These are phyloP conservation scores for Mycena chlorophos DNA, from an alignment of 768 basidiomycete species.

Conservation along the genomic window DNA sequence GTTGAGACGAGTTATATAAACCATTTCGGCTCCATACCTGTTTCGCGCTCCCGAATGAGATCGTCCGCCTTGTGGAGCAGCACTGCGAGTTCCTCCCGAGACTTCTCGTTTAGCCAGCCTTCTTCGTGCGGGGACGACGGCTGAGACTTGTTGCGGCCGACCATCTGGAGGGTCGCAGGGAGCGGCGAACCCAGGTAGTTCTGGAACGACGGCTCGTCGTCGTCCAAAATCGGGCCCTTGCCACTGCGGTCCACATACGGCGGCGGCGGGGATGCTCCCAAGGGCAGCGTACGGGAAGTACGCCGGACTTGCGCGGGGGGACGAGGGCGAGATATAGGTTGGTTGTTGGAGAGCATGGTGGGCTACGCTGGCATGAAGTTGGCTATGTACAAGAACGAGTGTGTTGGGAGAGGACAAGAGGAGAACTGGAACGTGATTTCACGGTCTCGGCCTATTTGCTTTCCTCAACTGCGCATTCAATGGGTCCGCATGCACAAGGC, in stretches of 20 bases:
- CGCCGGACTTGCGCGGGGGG: slow-evolving; percentile 71
- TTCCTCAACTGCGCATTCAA: too few species aligned
- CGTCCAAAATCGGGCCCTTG: slow-evolving; percentile 26
- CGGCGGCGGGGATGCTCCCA: slow-evolving; percentile 36
- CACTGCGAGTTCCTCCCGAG: slow-evolving; percentile 70
- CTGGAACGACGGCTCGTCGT: slow-evolving; percentile 6
- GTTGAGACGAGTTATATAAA: too few species aligned
- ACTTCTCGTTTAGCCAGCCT: slow-evolving; percentile 61
- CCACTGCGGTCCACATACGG: slow-evolving; percentile 47
- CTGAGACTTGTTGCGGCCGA: slow-evolving; percentile 28
- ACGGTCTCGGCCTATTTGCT: too few species aligned
- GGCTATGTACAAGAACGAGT: too few species aligned
- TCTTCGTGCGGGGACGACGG: slow-evolving; percentile 25
- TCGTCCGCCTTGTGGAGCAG: slow-evolving; percentile 72
- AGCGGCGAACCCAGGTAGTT: slow-evolving; percentile 30
- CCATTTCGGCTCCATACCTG: too few species aligned
- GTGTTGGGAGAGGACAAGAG: too few species aligned
- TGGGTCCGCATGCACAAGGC: too few species aligned
- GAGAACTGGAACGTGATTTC: too few species aligned
- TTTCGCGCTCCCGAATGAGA: slow-evolving; percentile 75
- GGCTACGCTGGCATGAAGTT: not conserved
- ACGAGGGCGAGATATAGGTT: slow-evolving; percentile 50
- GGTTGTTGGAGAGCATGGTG: not conserved
- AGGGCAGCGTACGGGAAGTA: slow-evolving; percentile 30
- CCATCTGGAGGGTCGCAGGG: slow-evolving; percentile 29